Conservation (phyloP, 768 basidiomycete genomes). For the Hericium alpestre region DNA sequence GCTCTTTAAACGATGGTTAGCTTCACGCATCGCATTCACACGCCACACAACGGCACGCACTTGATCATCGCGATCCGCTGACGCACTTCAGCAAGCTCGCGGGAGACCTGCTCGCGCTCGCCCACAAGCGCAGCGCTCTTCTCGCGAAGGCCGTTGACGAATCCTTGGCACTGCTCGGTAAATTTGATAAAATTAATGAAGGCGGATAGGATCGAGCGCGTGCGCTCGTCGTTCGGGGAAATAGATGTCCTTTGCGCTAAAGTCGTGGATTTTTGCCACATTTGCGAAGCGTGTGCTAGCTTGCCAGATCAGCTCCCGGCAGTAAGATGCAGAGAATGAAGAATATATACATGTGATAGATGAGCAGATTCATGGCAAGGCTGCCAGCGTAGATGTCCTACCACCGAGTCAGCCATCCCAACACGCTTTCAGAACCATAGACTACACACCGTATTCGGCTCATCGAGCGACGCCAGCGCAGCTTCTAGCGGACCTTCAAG, state of each 20-base stretch:
- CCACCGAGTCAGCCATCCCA: neutral
- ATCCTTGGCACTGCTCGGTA: constrained; percentile 59
- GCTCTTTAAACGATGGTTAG: constrained; percentile 28
- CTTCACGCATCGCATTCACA: neutral
- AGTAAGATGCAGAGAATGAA: neutral
- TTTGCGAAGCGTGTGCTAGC: constrained; percentile 56
- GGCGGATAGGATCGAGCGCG: constrained; percentile 66
- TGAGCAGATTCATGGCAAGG: constrained; percentile 50
- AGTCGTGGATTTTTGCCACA: constrained; percentile 67
- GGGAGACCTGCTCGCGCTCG: constrained; percentile 49
- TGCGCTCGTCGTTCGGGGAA: constrained; percentile 67
- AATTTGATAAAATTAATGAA: constrained; percentile 94
- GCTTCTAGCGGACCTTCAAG: constrained; percentile 51
- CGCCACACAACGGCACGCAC: constrained; percentile 28
- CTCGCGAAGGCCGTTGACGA: constrained; percentile 52
- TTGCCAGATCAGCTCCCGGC: neutral
- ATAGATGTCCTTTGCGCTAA: constrained; percentile 63
- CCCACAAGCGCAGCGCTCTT: constrained; percentile 44
- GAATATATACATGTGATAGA: constrained; percentile 54
- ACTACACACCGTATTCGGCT: constrained; percentile 38
- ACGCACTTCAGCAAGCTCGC: constrained; percentile 38
- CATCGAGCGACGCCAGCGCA: constrained; percentile 39
- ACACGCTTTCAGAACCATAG: too few relatives aligned
- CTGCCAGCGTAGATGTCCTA: constrained; percentile 61
- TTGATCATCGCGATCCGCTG: constrained; percentile 43